Base-by-base conservation (phyloP, 768 basidiomycete species). In the Psilocybe cyanescens region DNA sequence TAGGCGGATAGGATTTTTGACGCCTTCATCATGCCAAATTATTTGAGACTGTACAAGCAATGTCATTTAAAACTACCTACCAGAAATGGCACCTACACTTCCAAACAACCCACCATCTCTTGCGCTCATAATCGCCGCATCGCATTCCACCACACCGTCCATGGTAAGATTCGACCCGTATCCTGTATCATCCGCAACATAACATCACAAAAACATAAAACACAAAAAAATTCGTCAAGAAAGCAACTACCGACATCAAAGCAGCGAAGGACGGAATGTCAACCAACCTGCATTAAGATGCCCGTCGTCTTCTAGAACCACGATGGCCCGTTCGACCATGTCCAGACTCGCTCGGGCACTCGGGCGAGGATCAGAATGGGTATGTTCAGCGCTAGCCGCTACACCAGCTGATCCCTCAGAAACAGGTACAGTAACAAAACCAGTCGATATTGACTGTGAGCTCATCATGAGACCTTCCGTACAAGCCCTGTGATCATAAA, bases 141-240 rank as follows among this genome's bases (percentile, higher is more conserved):
- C 92, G 66, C 92, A 94, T 74, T 94, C 92, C 16, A 93, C 91
- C 2, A 76, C 77, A 12, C 93, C 91, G n/a, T 83, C 78, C 3
- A 88, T 64, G 0, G 90, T 92, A 49, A 94, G 76, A 71, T 94
- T 94, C 1, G 92, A 91, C 3, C 93, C 92, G 62, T 82, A 85
- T 1, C 92, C 91, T 88, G 16, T 3, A 28, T 41, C 14, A 14
- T 28, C 7, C 28, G 51, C 8, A 8, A 8, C 37, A 14, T 14
- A 39, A 2, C 37, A 14, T 39, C 14, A 14, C 14, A 39, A 39
- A 39, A 14, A 39, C 37, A 14, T 2, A 39, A 39, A 39, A 14
- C 37, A 39, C 14, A 8, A 39, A 8, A 8, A 24, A 24, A 24
- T 24, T 24, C 24, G 24, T 24, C 24, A 24, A 24, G 24, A 24